Base-by-base conservation (phyloP, 2,329 filamentous ascomycete species). In the Fusarium sp. region DNA sequence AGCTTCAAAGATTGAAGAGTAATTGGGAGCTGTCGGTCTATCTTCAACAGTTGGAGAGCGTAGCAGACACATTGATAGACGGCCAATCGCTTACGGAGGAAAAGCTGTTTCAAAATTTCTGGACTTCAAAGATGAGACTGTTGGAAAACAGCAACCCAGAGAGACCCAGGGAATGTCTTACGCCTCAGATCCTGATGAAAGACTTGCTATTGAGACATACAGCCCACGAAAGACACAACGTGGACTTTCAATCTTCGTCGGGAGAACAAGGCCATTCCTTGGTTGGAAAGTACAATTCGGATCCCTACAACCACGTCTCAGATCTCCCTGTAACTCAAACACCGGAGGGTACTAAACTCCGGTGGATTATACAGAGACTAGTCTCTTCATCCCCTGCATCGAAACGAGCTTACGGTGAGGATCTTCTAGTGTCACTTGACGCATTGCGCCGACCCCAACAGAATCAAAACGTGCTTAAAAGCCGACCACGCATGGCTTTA, bases 371-470 rank as follows among this genome's bases (percentile, higher is more conserved):
- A 45, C 33, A 54, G 11, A 22, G 14, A 7, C 71, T 73, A 15
- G 11, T 23, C 11, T 11, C 37, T 3, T 70, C 66, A 2, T 8
- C 52, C 0, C 49, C 56, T 2, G 1, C 14, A 4, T 62, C 63
- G 1, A 52, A 69, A n/a, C 50, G 46, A 19, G 52, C 52, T 23
- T 74, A 74, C n/a, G 51, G 72, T 3, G 27, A 62, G 1, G 72
- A 74, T 5, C 68, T 74, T 15, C 27, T 15, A 2, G 10, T 19
- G 6, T 71, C 65, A 1, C 47, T 69, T 3, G 2, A 0, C 3
- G 62, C 68, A 23, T 39, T 70, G 17, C 17, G 40, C 15, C 44
- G 4, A 23, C n/a, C 30, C 3, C 39, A 63, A 37, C 27, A 22
- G 4, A 30, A 10, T 14, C 25, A 0, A 46, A 48, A 17, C 4